Percentiles rank a stretch among this genome's conserved stretches.
These are phyloP conservation scores for Dictyostelium purpureum DNA, from an alignment of 78 protist species.

Conservation along the genomic window DNA sequence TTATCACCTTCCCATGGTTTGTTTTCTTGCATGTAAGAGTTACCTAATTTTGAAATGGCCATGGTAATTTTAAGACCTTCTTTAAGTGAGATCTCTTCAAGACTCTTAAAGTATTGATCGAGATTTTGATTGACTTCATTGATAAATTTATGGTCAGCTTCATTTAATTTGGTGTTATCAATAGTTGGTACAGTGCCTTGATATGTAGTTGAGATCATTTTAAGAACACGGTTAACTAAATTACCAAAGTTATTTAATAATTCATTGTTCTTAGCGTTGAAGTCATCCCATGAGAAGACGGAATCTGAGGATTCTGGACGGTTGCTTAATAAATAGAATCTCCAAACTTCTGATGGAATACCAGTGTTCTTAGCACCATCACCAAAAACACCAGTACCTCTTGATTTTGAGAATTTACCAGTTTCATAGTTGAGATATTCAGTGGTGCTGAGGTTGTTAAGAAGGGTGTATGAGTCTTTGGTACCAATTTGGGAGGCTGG, in stretches of 20 bases:
- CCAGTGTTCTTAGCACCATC: slow-evolving; percentile 84
- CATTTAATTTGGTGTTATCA: neutral
- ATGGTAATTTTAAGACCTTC: slow-evolving; percentile 80
- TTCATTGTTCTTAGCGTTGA: slow-evolving; percentile 78
- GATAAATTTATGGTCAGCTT: slow-evolving; percentile 1
- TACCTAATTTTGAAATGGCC: slow-evolving; percentile 73
- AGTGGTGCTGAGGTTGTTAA: slow-evolving; percentile 79
- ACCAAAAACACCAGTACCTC: slow-evolving; percentile 95
- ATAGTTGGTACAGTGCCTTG: slow-evolving; percentile 17
- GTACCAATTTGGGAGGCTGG: slow-evolving; percentile 89
- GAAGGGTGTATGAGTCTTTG: slow-evolving; percentile 41
- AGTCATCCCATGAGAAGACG: slow-evolving; percentile 78
- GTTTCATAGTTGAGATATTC: slow-evolving; percentile 94
- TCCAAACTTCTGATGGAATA: slow-evolving; percentile 85
- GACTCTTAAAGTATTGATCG: neutral
- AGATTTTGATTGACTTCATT: neutral
- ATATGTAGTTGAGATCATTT: neutral
- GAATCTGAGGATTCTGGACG: slow-evolving; percentile 90
- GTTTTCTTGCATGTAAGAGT: slow-evolving; percentile 81
- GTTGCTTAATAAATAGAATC: slow-evolving; percentile 86
- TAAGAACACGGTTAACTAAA: slow-evolving; percentile 85
- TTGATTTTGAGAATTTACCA: slow-evolving; percentile 89
- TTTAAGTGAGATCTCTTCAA: slow-evolving; percentile 43
- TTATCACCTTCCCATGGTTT: slow-evolving; percentile 84
- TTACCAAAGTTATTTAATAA: slow-evolving; percentile 92